A percentile compares a stretch with the other conserved stretches of the same genome.
Evolutionary conservation across 108 stramenopile genomes (phyloP).

Genomic region (Seminavis robusta): DNA sequence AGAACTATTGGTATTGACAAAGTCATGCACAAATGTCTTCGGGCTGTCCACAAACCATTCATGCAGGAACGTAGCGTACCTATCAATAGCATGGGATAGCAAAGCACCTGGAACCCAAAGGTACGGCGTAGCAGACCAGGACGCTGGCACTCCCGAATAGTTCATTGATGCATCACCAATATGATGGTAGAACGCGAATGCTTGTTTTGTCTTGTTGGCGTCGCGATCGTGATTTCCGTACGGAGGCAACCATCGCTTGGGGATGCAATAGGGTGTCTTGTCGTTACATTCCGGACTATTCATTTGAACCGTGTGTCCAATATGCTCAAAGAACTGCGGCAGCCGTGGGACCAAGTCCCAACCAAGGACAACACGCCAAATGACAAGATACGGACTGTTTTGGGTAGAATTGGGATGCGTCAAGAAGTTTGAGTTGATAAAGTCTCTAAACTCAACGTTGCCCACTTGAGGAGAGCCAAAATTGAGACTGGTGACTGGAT

Average conservation of each 20-base stretch:
- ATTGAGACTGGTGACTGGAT: constrained; percentile 47
- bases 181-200: constrained; percentile 47
- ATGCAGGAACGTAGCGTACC: constrained; percentile 15
- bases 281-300: background rate
- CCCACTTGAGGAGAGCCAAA: constrained; percentile 83
- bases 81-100: constrained; percentile 33
- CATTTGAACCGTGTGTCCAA: constrained; percentile 82
- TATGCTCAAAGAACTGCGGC: constrained; percentile 70
- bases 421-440: too few species aligned
- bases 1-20: constrained; percentile 1
- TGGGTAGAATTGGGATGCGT: constrained; percentile 33
- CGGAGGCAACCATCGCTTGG: background rate
- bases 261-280: background rate
- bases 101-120: constrained; percentile 58
- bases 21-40: background rate
- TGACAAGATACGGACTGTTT: constrained; percentile 14
- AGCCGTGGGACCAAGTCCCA: constrained; percentile 77
- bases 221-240: background rate
- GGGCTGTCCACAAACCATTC: background rate
- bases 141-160: constrained; percentile 52
- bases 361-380: constrained; percentile 58
- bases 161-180: constrained; percentile 50
- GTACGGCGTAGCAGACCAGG: constrained; percentile 64
- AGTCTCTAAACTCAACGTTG: constrained; percentile 48
- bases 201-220: background rate